Base-by-base conservation (phyloP, 257 asterid genomes). In the Petunia axillaris region DNA sequence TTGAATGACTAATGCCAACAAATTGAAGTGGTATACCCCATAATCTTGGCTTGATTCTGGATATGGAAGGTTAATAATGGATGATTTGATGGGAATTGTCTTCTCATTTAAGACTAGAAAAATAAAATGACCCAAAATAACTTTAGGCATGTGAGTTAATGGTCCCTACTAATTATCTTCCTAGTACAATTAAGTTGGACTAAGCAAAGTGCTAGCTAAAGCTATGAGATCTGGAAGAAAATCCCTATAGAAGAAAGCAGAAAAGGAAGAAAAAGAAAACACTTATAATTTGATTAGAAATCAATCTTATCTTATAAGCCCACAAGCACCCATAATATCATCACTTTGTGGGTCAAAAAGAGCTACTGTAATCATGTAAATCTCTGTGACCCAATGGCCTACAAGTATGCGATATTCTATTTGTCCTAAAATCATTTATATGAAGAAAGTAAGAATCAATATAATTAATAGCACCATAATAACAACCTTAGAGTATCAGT, bases 331-430 rank as follows among this genome's bases (percentile, higher is more conserved):
- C 5, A 52, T 73, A 36, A 50, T 55, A 55, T 11, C 14, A 55
- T 73, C 77, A 73, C 36, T 73, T 48, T 73, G 62, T 48, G 77
- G 62, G 77, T 73, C 62, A 73, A 50, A 65, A 73, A 13, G 77
- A 73, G 39, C 60, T 50, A 11, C 35, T 50, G 77, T 35, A 48
- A 73, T 73, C 44, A 73, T 73, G 36, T 5, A 73, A 50, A 50
- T 73, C 77, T 35, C 60, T 8, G 36, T 50, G 62, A 73, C 62
- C 44, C 11, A 35, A 50, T 35, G 62, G 41, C 77, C 46, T 48
- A 71, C 77, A 10, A 71, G 43, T 48, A 48, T 71, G n/a, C 10
- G 0, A 2, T 5, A 46, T 46, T 70, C 77, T 25, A 35, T 48
- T 71, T 68, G 55, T 67, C 54, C 6, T 35, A 64, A 36, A 68